These are phyloP conservation scores for Quillaja saponaria DNA, from an alignment of 306 rosid genomes.

Conservation along the genomic window DNA sequence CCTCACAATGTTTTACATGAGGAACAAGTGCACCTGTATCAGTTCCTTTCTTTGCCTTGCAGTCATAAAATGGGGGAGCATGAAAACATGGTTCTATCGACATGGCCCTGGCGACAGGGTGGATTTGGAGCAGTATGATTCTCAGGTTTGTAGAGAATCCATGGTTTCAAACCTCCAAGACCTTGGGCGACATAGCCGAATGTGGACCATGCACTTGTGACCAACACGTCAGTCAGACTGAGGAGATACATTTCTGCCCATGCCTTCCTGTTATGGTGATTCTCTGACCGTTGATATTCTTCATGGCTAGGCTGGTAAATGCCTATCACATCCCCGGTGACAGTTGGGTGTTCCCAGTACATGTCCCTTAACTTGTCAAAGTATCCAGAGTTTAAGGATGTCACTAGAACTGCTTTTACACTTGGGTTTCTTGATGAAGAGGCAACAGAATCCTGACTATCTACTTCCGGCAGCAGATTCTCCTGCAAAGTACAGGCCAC, in stretches of 20 bases:
- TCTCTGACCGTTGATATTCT: constrained; percentile 65
- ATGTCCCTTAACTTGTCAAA: constrained; percentile 54
- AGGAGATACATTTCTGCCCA: constrained; percentile 71
- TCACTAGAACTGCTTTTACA: constrained; percentile 57
- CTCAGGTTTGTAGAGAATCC: constrained; percentile 70
- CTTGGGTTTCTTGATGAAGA: constrained; percentile 26
- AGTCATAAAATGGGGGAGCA: constrained; percentile 72
- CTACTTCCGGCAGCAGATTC: constrained; percentile 54
- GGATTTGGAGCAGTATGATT: constrained; percentile 60
- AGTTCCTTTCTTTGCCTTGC: constrained; percentile 58
- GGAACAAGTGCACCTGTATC: constrained; percentile 64
- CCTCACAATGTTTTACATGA: constrained; percentile 75
- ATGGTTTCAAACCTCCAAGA: constrained; percentile 68
- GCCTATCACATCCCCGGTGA: constrained; percentile 57
- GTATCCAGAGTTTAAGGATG: constrained; percentile 64
- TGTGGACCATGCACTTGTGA: constrained; percentile 80
- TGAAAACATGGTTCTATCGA: constrained; percentile 84
- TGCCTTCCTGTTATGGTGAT: constrained; percentile 67
- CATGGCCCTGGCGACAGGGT: constrained; percentile 52
- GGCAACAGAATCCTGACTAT: constrained; percentile 18
- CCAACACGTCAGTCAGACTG: constrained; percentile 57
- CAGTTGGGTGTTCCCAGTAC: constrained; percentile 66
- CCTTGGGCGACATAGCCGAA: constrained; percentile 82
- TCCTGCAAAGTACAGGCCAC: constrained; percentile 54
- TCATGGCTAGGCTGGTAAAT: constrained; percentile 75